Percentiles rank a stretch among this genome's conserved stretches.
phyloP scores from a whole-genome alignment of 495 filamentous ascomycete species.

The Hypoxylon lenormandii region DNA sequence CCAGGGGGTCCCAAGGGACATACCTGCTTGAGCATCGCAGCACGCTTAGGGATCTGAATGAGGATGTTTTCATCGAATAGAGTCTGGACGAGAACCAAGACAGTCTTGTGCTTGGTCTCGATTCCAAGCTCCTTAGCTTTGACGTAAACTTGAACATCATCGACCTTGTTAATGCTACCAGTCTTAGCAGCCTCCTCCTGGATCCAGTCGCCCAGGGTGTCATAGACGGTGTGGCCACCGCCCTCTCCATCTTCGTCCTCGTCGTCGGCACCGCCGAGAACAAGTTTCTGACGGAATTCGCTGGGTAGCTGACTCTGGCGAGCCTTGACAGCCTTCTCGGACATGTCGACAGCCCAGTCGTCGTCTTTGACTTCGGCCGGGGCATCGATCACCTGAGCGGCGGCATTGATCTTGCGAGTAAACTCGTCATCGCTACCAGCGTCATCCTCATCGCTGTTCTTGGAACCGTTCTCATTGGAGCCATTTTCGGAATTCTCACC shows the following conservation, averaged over 20 bases:
- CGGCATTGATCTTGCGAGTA: conserved; percentile 86
- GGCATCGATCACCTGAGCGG: conserved; percentile 77
- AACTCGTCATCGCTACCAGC: conserved; percentile 91
- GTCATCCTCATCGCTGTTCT: conserved; percentile 59
- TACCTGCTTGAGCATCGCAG: conserved; percentile 86
- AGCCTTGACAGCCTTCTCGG: conserved; percentile 91
- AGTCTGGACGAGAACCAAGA: conserved; percentile 90
- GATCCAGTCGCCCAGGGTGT: conserved; percentile 94
- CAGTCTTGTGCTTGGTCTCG: conserved; percentile 91
- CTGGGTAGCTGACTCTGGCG: conserved; percentile 89
- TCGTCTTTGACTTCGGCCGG: conserved; percentile 79
- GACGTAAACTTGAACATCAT: conserved; percentile 89
- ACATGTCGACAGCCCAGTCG: conserved; percentile 94
- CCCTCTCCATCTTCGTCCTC: conserved; percentile 86
- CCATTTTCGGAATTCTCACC: conserved; percentile 80
- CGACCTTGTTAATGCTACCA: conserved; percentile 78
- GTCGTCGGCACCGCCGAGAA: conserved; percentile 79
- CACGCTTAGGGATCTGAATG: conserved; percentile 81
- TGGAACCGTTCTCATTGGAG: conserved; percentile 75
- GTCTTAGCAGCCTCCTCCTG: conserved; percentile 75
- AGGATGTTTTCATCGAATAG: conserved; percentile 91
- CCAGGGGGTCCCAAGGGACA: conserved; percentile 36
- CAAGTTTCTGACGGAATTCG: conserved; percentile 89
- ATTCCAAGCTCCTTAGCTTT: conserved; percentile 97
- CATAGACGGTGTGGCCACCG: conserved; percentile 81